Percentiles rank a stretch among this genome's conserved stretches.
Conservation (phyloP, 2,329 filamentous ascomycete species). For the Xylariaceae sp. region DNA sequence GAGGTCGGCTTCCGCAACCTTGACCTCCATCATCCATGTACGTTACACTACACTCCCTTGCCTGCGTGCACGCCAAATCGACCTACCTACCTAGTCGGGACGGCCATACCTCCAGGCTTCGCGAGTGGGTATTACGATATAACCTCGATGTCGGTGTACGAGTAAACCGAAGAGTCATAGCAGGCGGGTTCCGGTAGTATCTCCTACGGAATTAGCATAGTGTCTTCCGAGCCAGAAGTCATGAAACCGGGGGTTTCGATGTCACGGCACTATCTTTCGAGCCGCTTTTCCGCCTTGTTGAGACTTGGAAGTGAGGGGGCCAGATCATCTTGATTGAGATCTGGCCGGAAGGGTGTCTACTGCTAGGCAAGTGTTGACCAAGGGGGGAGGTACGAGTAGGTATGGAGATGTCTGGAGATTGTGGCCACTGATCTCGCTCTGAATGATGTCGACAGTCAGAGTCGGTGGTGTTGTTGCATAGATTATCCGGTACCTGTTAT, state of each 20-base stretch:
- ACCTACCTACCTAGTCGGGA: not conserved
- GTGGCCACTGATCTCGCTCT: too few species aligned
- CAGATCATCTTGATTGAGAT: not conserved
- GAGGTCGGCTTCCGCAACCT: not conserved
- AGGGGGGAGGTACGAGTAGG: not conserved
- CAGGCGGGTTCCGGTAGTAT: not conserved
- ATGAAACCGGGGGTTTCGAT: not conserved
- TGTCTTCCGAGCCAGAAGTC: not conserved
- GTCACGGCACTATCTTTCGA: not conserved
- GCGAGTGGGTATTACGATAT: not conserved
- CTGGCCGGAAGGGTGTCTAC: not conserved
- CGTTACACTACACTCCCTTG: not conserved
- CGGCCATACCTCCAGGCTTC: not conserved
- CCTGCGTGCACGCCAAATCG: not conserved
- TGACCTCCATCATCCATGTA: not conserved
- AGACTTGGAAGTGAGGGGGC: not conserved
- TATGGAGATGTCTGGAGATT: too few species aligned
- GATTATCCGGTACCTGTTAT: not conserved
- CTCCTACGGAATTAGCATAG: not conserved
- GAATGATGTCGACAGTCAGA: too few species aligned
- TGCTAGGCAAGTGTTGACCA: not conserved
- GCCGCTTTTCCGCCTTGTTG: not conserved
- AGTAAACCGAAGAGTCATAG: not conserved
- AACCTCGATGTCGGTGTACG: not conserved
- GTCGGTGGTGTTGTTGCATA: not conserved